Percentiles rank a stretch among this genome's conserved stretches.
Evolutionary conservation across 257 asterid species (phyloP).

Genomic region (Asclepias syriaca): DNA sequence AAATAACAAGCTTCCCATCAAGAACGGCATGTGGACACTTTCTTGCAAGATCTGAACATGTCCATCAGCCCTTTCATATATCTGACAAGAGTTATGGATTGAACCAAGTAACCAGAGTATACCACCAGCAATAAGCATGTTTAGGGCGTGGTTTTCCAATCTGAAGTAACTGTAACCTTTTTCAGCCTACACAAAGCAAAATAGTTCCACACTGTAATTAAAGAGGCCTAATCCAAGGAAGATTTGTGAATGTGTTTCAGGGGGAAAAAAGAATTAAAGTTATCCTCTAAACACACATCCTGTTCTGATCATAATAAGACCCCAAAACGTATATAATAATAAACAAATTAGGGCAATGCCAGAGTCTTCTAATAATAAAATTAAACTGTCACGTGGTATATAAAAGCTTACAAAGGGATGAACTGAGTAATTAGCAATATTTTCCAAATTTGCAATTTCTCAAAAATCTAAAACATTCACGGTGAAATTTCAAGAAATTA

Average conservation of each 20-base stretch:
- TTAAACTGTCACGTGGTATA: no score
- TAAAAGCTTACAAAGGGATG: background rate
- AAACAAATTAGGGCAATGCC: no score
- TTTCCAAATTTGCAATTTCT: background rate
- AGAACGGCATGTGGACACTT: constrained; percentile 64
- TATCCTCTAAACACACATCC: no score
- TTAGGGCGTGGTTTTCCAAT: constrained; percentile 51
- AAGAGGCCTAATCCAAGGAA: background rate
- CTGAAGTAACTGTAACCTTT: constrained; percentile 32
- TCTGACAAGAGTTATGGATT: constrained; percentile 74
- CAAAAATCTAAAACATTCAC: background rate
- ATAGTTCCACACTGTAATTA: background rate
- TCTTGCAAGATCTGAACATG: constrained; percentile 75
- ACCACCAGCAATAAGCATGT: constrained; percentile 70
- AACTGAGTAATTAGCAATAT: background rate
- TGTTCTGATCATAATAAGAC: no score
- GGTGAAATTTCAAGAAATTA: background rate
- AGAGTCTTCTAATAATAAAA: no score
- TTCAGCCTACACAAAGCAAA: constrained; percentile 42
- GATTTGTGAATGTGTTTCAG: background rate
- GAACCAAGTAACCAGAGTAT: constrained; percentile 80
- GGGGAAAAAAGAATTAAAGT: no score
- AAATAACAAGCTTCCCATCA: constrained; percentile 62
- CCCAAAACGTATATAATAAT: no score
- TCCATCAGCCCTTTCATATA: constrained; percentile 80